Evolutionary conservation across 495 filamentous ascomycete genomes (phyloP), one percentile per base, ranked within the genome.

Genomic region (Recurvomyces mirabilis): DNA sequence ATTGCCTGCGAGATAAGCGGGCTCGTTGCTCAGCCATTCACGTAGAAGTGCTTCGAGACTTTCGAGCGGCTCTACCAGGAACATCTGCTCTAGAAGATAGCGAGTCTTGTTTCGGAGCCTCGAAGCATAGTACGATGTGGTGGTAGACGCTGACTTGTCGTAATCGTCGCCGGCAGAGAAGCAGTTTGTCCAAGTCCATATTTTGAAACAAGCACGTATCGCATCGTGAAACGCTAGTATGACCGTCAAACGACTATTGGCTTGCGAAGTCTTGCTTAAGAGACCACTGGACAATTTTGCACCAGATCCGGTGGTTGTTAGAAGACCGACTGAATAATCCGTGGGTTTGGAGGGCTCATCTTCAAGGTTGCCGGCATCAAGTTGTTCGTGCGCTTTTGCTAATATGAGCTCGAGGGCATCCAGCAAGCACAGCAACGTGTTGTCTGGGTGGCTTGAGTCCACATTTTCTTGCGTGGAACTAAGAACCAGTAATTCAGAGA

Each of bases 181-280:
- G 17, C 32, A 34, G 42, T 72, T 74, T 7, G 81, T 83, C 91
- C 91, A 99, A 2, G 85, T 84, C 93, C 91, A 99, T 21, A 99
- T 89, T 4, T 70, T 76, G 59, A 94, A 93, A 60, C 87, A 93
- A 21, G 91, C 80, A 25, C 82, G 77, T 43, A 94, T 83, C 11
- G 87, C 84, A 60, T 99, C 91, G 61, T 96, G 88, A 62, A 99
- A 94, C 23, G 87, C 88, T n/a, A 99, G 71, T 9, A 95, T 65
- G 15, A 99, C 91, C 0, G 88, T 95, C 19, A 99, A 70, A 29
- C 89, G 70, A 50, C 89, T 88, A 56, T 96, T 99, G n/a, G 87
- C 87, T 12, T 84, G 81, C 13, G 77, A 74, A 34, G 79, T 81
- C 30, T 86, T 74, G 19, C 73, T 67, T 41, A 87, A 87, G 2